Base-by-base conservation (phyloP, 1,139 yeast genomes). In the Hyphopichia khmerensis region DNA sequence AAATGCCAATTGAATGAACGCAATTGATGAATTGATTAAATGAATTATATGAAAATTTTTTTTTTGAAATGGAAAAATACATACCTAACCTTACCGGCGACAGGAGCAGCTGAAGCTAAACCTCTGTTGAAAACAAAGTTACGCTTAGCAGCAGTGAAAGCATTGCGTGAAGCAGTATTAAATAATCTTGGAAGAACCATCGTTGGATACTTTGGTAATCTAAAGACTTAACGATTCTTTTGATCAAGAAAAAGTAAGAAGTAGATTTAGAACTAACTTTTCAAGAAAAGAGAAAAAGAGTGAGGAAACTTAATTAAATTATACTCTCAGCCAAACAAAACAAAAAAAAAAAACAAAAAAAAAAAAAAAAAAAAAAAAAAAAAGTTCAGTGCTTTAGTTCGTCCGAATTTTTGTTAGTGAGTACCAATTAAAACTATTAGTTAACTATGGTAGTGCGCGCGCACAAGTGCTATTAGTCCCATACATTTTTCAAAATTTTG, bases 101-200 rank as follows among this genome's bases (percentile, higher is more conserved):
- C 75, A 62, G 88, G 82, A 56, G 91, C 87, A 67, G 91, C 89
- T 62, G 96, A 79, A 60, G 96, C 96, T 75, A 87, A 75, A 68
- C 88, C 82, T 77, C 96, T 88, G 73, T 75, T 71, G 72, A 84
- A 81, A 71, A 80, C 74, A 65, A 78, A 66, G 77, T 84, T 84
- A 69, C 90, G 88, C 80, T 83, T 86, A 64, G 93, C 95, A 64
- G 93, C 93, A 73, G 83, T 82, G 75, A 85, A 81, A 65, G 96
- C 96, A 71, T 87, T 80, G 78, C 91, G 90, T 64, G 96, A 82
- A 65, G 89, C 76, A 71, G 89, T 79, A 79, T 90, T 86, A 76
- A 87, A 84, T 76, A 89, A 84, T 84, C 96, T 89, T 74, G 96
- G 93, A 73, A 84, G 77, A 75, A 80, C 87, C 87, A 82, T 82